Conservation (phyloP, 768 basidiomycete species). For the Russula griseocarnosa region DNA sequence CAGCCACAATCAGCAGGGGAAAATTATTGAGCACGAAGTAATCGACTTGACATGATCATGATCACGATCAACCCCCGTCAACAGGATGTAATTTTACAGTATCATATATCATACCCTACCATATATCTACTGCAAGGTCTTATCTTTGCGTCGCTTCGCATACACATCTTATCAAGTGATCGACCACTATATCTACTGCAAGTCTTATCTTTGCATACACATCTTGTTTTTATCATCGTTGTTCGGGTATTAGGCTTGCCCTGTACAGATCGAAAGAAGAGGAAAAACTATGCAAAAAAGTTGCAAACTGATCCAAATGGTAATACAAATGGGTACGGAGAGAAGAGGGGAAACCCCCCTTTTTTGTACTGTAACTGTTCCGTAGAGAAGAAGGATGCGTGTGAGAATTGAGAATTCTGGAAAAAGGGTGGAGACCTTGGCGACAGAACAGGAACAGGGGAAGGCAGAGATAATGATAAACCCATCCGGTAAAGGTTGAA, state of each 20-base stretch:
- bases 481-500: not conserved
- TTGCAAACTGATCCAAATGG: conserved; percentile 10
- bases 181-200: too few relatives aligned
- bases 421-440: conserved; percentile 2
- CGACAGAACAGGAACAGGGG: not conserved
- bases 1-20: too few relatives aligned
- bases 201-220: not conserved
- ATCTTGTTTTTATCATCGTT: not conserved
- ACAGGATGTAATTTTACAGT: too few relatives aligned
- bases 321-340: conserved; percentile 12
- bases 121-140: not conserved
- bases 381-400: not conserved
- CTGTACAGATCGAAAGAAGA: conserved; percentile 13
- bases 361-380: not conserved
- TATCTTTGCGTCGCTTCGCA: not conserved
- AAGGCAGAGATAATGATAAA: conserved; percentile 24
- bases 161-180: too few relatives aligned
- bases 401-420: not conserved
- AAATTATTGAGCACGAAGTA: conserved; percentile 30
- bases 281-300: not conserved
- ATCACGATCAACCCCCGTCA: too few relatives aligned
- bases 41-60: conserved; percentile 41
- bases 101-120: not conserved
- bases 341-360: not conserved
- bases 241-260: conserved; percentile 14